A percentile compares a stretch with the other conserved stretches of the same genome.
phyloP scores from a whole-genome alignment of 2,329 filamentous ascomycete species.

The Fusarium foetens region DNA sequence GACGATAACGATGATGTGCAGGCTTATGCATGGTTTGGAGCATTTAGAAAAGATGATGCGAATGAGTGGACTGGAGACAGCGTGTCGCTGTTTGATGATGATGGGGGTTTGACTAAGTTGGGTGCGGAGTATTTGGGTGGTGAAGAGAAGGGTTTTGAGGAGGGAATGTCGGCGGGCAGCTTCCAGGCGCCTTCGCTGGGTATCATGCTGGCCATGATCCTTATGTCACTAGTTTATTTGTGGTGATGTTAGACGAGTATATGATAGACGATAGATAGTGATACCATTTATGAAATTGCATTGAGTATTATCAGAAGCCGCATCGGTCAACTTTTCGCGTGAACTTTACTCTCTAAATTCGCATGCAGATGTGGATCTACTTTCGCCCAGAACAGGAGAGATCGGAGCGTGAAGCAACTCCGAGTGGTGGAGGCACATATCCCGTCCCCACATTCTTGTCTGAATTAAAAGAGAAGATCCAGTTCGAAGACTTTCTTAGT shows the following conservation, averaged over 20 bases:
- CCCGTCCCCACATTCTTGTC: rapidly evolving
- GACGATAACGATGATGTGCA: constrained; percentile 49
- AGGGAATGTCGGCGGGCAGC: constrained; percentile 43
- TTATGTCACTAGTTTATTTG: neutral
- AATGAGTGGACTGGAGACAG: constrained; percentile 54
- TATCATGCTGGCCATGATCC: neutral
- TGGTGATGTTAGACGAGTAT: constrained; percentile 3
- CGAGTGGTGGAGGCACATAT: neutral
- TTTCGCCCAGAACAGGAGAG: neutral
- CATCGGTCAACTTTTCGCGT: rapidly evolving
- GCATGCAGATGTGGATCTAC: rapidly evolving
- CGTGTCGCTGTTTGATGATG: constrained; percentile 50
- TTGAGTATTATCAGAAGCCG: neutral
- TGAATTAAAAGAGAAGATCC: neutral
- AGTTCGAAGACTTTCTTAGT: neutral
- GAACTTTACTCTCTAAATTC: neutral
- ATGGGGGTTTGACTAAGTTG: constrained; percentile 52
- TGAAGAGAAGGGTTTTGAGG: constrained; percentile 51
- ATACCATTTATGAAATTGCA: constrained; percentile 9
- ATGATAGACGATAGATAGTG: constrained; percentile 14
- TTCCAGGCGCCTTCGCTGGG: neutral
- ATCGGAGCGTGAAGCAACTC: neutral
- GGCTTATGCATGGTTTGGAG: constrained; percentile 56
- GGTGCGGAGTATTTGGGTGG: constrained; percentile 54
- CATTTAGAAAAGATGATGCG: constrained; percentile 51